Percentiles rank a stretch among this genome's conserved stretches.
Conservation (phyloP, 306 rosid species). For the Styphnolobium japonicum region DNA sequence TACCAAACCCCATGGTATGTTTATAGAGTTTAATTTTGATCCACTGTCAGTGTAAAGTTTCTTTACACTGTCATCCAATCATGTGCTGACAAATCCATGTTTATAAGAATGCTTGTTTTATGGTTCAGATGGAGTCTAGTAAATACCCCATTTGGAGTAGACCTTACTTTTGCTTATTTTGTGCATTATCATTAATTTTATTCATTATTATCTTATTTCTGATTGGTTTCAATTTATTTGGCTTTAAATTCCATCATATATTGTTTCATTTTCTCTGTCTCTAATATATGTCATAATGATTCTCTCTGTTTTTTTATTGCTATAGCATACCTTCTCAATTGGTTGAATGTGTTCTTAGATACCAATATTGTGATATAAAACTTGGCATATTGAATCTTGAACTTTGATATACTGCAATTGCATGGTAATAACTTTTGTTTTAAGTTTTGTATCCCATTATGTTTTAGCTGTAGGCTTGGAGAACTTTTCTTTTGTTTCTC, state of each 20-base stretch:
- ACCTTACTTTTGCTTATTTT: background rate
- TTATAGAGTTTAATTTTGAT: too few species aligned
- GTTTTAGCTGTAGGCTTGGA: slow-evolving; percentile 13
- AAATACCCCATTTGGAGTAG: slow-evolving; percentile 7
- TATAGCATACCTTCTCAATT: background rate
- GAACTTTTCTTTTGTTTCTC: background rate
- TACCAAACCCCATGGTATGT: background rate
- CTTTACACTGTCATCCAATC: too few species aligned
- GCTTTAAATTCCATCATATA: background rate
- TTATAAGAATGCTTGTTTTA: background rate
- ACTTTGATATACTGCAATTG: background rate
- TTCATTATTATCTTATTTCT: background rate
- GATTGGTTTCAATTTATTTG: background rate
- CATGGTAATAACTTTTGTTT: background rate
- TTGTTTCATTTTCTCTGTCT: background rate
- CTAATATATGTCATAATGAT: background rate
- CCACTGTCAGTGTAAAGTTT: too few species aligned
- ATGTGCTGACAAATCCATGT: too few species aligned
- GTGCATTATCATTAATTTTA: background rate
- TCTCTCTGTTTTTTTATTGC: background rate
- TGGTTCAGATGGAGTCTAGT: slow-evolving; percentile 5
- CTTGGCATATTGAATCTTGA: background rate
- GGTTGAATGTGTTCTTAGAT: background rate
- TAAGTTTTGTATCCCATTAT: background rate
- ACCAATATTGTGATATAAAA: background rate